phyloP scores from a whole-genome alignment of 345 rosid genomes.

The Eucalyptus pauciflora region DNA sequence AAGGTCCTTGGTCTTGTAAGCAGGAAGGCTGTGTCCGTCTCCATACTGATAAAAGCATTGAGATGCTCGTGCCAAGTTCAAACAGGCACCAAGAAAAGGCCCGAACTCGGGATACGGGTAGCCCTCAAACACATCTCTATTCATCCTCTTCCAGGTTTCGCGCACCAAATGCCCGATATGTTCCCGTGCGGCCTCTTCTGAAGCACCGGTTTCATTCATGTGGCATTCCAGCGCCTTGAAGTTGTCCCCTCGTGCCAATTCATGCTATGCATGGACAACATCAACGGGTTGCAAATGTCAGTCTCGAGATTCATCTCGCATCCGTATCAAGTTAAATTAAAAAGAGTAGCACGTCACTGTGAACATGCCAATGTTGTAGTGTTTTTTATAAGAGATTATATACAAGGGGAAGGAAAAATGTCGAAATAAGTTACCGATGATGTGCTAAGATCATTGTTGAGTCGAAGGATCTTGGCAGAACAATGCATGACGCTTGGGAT shows the following conservation, averaged over 20 bases:
- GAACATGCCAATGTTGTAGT: background rate
- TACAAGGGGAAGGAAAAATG: background rate
- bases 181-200: background rate
- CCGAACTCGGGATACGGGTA: background rate
- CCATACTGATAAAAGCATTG: slow-evolving; percentile 2
- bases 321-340: background rate
- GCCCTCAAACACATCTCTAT: background rate
- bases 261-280: background rate
- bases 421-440: background rate
- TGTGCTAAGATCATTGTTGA: background rate
- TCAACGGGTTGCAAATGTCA: background rate
- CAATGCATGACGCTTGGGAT: background rate
- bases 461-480: background rate
- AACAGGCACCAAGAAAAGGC: background rate
- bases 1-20: background rate
- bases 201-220: background rate
- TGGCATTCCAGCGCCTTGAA: background rate
- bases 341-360: background rate
- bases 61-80: background rate
- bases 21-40: background rate
- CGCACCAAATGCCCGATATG: background rate
- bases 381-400: background rate
- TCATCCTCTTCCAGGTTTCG: slow-evolving; percentile 1
- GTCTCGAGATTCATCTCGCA: background rate
- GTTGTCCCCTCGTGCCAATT: background rate